phyloP scores from a whole-genome alignment of 2,329 filamentous ascomycete species.

The Thielaviopsis euricoi region DNA sequence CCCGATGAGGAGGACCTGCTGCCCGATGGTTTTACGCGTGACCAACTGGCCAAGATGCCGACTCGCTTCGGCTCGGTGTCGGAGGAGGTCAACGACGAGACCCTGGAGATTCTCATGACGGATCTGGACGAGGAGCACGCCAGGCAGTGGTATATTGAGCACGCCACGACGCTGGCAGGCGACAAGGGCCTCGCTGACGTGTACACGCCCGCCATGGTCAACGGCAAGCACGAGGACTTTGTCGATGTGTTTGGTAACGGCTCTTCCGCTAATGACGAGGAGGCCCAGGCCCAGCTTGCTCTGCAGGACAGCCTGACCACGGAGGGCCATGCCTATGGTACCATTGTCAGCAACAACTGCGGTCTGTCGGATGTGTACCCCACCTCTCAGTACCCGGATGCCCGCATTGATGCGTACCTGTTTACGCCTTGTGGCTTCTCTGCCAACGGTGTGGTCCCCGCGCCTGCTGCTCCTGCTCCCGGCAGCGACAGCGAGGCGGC shows the following conservation, averaged over 20 bases:
- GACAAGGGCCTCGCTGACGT: slow-evolving; percentile 52
- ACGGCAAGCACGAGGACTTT: slow-evolving; percentile 34
- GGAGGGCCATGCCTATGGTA: slow-evolving; percentile 85
- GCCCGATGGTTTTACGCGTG: slow-evolving; percentile 20
- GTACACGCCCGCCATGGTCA: slow-evolving; percentile 5
- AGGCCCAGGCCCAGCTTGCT: slow-evolving; percentile 34
- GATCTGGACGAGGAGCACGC: slow-evolving; percentile 52
- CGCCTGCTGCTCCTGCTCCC: slow-evolving; percentile 37
- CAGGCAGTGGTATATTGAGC: slow-evolving; percentile 51
- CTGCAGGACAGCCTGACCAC: slow-evolving; percentile 60
- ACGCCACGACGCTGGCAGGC: slow-evolving; percentile 80
- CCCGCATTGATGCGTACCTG: slow-evolving; percentile 86
- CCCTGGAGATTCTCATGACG: slow-evolving; percentile 57
- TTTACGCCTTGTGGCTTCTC: slow-evolving; percentile 96
- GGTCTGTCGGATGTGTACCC: slow-evolving; percentile 84
- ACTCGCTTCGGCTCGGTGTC: slow-evolving; percentile 25
- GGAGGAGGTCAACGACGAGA: slow-evolving; percentile 53
- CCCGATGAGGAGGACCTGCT: slow-evolving; percentile 31
- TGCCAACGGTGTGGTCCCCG: slow-evolving; percentile 86
- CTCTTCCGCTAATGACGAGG: slow-evolving; percentile 32
- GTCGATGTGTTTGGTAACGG: slow-evolving; percentile 72
- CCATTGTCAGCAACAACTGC: slow-evolving; percentile 77
- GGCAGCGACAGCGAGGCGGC: neutral
- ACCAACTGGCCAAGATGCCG: slow-evolving; percentile 34
- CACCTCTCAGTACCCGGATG: slow-evolving; percentile 71